phyloP scores from a whole-genome alignment of 768 basidiomycete species.

The Gyrodon lividus region DNA sequence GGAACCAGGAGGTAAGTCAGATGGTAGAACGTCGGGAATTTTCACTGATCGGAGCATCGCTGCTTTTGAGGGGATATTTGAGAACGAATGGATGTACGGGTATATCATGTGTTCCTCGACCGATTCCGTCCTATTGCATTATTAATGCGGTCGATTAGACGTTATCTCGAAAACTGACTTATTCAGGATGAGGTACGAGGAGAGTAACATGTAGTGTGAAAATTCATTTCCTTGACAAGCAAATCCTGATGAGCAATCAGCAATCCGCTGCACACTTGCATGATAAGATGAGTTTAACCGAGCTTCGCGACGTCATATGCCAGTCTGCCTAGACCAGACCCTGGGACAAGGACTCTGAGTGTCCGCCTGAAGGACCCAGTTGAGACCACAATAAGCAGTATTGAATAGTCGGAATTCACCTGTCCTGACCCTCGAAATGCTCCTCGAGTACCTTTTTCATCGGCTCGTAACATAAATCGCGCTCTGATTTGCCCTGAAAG shows the following conservation, averaged over 20 bases:
- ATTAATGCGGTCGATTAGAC: background rate
- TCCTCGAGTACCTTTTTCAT: conserved; percentile 72
- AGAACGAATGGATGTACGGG: conserved; percentile 92
- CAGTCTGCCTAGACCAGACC: conserved; percentile 84
- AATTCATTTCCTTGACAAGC: conserved; percentile 94
- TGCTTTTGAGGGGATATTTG: conserved; percentile 61
- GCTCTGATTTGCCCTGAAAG: conserved; percentile 67
- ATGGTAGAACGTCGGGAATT: conserved; percentile 84
- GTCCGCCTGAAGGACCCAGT: conserved; percentile 38
- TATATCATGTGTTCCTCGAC: conserved; percentile 74
- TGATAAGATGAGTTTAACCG: conserved; percentile 44
- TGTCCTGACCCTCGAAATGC: conserved; percentile 54
- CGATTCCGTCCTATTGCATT: conserved; percentile 51
- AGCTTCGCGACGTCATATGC: conserved; percentile 84
- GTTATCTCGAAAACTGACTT: conserved; percentile 44
- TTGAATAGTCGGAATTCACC: conserved; percentile 34
- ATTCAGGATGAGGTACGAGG: conserved; percentile 87
- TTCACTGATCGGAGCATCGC: conserved; percentile 65
- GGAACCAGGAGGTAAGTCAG: conserved; percentile 59
- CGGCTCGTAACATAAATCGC: conserved; percentile 77
- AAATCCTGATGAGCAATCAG: conserved; percentile 57
- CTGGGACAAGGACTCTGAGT: conserved; percentile 82
- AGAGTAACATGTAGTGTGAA: conserved; percentile 90
- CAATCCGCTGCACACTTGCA: background rate
- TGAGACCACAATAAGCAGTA: background rate